phyloP scores from a whole-genome alignment of 2,329 filamentous ascomycete genomes.

The Epichloe hybrida region DNA sequence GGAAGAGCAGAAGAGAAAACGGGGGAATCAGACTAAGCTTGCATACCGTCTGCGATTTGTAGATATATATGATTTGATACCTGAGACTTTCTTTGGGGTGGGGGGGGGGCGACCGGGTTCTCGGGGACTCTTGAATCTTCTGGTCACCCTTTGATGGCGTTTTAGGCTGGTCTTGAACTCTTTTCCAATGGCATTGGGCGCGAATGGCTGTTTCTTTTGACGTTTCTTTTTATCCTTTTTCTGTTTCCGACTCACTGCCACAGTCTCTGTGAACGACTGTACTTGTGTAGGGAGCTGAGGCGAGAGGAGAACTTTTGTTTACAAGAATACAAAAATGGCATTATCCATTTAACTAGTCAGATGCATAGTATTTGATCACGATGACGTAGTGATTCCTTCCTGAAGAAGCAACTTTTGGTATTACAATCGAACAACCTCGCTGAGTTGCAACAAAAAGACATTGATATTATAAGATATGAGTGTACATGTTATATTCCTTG shows the following conservation, averaged over 20 bases:
- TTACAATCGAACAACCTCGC: too few species aligned
- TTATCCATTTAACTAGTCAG: neutral
- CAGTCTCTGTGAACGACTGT: neutral
- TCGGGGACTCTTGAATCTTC: conserved; percentile 6
- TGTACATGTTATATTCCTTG: too few species aligned
- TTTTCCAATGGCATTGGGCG: conserved; percentile 17
- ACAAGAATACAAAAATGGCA: neutral
- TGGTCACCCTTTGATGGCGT: conserved; percentile 20
- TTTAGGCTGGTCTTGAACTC: conserved; percentile 14
- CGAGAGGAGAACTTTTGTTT: neutral
- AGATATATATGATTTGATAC: conserved; percentile 17
- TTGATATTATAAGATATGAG: too few species aligned
- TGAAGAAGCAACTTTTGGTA: too few species aligned
- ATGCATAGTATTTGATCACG: neutral
- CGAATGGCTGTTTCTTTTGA: conserved; percentile 14
- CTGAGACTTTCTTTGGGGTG: conserved; percentile 12
- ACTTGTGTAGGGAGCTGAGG: neutral
- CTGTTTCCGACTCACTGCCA: neutral
- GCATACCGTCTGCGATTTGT: conserved; percentile 9
- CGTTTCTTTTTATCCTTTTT: conserved; percentile 1
- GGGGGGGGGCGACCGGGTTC: neutral
- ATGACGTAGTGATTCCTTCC: neutral
- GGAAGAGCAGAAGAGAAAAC: neutral
- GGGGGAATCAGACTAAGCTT: conserved; percentile 3
- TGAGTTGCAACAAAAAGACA: too few species aligned